Conservation (phyloP, 2,329 filamentous ascomycete genomes). For the Apiospora saccharicola region DNA sequence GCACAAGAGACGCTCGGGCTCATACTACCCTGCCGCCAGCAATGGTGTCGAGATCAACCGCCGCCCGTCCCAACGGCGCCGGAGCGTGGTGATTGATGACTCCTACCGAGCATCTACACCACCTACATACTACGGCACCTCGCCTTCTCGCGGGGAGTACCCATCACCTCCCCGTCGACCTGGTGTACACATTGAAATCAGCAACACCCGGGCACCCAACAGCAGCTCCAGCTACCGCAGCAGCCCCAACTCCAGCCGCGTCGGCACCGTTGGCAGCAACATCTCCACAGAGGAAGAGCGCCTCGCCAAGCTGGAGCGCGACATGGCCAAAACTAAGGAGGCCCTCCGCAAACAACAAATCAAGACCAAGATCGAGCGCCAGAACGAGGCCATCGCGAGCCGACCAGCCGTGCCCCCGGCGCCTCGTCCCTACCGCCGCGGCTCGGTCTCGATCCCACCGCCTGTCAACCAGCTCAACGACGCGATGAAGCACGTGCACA, state of each 20-base stretch:
- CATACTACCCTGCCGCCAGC: slow-evolving; percentile 18
- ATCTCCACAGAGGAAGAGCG: not conserved
- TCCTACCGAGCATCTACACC: not conserved
- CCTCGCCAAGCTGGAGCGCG: not conserved
- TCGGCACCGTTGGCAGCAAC: not conserved
- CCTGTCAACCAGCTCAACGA: slow-evolving; percentile 7
- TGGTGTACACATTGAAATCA: not conserved
- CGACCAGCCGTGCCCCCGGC: not conserved
- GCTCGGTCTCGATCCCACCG: not conserved
- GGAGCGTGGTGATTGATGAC: not conserved
- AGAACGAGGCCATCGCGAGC: slow-evolving; percentile 13
- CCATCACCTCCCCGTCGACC: not conserved
- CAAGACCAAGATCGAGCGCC: not conserved
- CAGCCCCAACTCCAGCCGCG: slow-evolving; percentile 1
- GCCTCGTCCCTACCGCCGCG: not conserved
- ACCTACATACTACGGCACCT: not conserved
- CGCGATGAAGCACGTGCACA: slow-evolving; percentile 10
- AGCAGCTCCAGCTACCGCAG: not conserved
- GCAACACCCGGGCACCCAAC: not conserved
- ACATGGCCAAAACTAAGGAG: slow-evolving; percentile 1
- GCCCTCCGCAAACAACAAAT: slow-evolving; percentile 7
- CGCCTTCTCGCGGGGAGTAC: not conserved
- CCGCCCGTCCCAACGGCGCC: slow-evolving; percentile 23
- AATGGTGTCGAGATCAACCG: slow-evolving; percentile 20
- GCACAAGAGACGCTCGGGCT: slow-evolving; percentile 25